Conservation (phyloP, 768 basidiomycete genomes). For the Neoboletus subvelutipes region DNA sequence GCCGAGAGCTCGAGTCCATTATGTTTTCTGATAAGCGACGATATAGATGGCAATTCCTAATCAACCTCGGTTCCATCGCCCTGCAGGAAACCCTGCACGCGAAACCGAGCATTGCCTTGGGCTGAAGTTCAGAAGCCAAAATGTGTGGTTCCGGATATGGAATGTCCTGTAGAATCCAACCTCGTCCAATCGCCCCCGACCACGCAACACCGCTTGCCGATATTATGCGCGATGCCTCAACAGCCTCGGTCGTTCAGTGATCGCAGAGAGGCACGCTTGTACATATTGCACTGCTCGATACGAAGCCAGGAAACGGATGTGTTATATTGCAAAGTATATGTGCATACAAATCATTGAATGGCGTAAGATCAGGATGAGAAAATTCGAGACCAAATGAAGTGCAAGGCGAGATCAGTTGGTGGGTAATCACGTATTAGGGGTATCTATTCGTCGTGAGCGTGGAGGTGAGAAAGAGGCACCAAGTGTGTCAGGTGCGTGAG, state of each 20-base stretch:
- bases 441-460: conserved; percentile 29
- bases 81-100: conserved; percentile 5
- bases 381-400: conserved; percentile 9
- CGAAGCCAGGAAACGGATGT: conserved; percentile 1
- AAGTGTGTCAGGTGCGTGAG: conserved; percentile 17
- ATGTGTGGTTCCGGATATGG: conserved; percentile 23
- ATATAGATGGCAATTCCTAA: conserved; percentile 7
- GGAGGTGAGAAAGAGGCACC: conserved; percentile 16
- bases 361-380: conserved; percentile 19
- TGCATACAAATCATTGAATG: conserved; percentile 32
- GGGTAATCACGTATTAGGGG: conserved; percentile 37
- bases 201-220: conserved; percentile 9
- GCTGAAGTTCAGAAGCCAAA: not conserved
- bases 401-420: conserved; percentile 14
- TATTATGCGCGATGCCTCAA: conserved; percentile 19
- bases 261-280: conserved; percentile 4
- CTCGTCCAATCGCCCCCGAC: conserved; percentile 9
- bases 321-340: conserved; percentile 20
- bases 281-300: conserved; percentile 19
- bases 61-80: conserved; percentile 2
- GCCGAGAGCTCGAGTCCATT: conserved; percentile 5
- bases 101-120: conserved; percentile 21
- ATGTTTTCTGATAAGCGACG: conserved; percentile 15
- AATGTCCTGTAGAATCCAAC: conserved; percentile 27
- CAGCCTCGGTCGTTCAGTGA: conserved; percentile 11